Evolutionary conservation across 164 flowering plant species (phyloP).

Genomic region (Euptelea pleiosperma): DNA sequence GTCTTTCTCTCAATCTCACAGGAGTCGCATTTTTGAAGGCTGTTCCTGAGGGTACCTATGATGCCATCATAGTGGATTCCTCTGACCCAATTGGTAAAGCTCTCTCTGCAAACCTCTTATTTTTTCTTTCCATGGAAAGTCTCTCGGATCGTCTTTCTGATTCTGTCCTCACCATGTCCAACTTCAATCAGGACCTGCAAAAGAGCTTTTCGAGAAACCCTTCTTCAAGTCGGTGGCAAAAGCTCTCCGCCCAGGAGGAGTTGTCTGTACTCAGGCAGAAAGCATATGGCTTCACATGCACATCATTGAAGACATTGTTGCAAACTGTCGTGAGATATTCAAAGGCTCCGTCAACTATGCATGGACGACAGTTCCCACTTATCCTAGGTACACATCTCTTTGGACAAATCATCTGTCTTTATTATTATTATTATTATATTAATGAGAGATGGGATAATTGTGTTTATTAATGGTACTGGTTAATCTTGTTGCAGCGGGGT

Average conservation of each 20-base stretch:
- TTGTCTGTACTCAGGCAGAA: slow-evolving; percentile 57
- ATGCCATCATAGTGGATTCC: slow-evolving; percentile 96
- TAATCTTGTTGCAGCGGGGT: slow-evolving; percentile 50
- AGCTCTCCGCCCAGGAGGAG: slow-evolving; percentile 71
- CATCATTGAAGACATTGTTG: slow-evolving; percentile 35
- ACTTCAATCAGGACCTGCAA: slow-evolving; percentile 42
- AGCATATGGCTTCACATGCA: slow-evolving; percentile 56
- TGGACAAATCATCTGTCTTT: no score
- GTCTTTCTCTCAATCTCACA: slow-evolving; percentile 22
- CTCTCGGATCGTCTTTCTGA: background rate
- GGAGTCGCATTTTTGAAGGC: slow-evolving; percentile 95
- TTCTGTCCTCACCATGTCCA: background rate
- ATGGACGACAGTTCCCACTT: slow-evolving; percentile 68
- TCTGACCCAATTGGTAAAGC: slow-evolving; percentile 94
- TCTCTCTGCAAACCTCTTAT: no score
- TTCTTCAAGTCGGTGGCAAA: slow-evolving; percentile 47
- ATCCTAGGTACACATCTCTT: slow-evolving; percentile 39
- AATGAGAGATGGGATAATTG: no score
- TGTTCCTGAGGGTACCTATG: slow-evolving; percentile 87
- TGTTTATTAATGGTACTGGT: background rate
- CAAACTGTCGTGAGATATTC: slow-evolving; percentile 43
- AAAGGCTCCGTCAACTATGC: slow-evolving; percentile 69
- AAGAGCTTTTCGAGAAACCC: slow-evolving; percentile 46
- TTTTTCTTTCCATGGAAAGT: background rate
- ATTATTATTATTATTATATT: no score